Evolutionary conservation across 2,329 filamentous ascomycete genomes (phyloP).

Genomic region (Ceratocystis huliohia): DNA sequence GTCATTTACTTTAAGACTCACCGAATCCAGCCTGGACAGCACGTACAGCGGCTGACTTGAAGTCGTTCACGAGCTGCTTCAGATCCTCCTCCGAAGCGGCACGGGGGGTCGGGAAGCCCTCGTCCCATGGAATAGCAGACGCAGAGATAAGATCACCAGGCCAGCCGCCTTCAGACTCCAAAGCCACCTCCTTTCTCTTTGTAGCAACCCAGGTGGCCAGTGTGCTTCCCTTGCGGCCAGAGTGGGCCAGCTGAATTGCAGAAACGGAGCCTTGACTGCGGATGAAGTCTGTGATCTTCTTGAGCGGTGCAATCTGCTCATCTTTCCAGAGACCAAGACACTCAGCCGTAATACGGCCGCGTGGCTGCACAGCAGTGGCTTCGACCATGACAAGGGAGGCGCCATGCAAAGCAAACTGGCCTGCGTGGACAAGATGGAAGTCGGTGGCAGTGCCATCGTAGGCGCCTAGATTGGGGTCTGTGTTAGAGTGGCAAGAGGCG

Average conservation of each 20-base stretch:
- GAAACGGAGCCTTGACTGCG: slow-evolving; percentile 67
- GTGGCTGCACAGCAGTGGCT: slow-evolving; percentile 59
- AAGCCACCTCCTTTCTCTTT: slow-evolving; percentile 41
- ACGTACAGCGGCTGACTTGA: slow-evolving; percentile 43
- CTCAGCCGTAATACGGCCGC: slow-evolving; percentile 73
- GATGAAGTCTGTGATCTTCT: slow-evolving; percentile 60
- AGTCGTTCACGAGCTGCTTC: slow-evolving; percentile 48
- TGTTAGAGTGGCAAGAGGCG: background rate
- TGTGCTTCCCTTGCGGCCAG: slow-evolving; percentile 55
- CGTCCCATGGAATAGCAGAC: slow-evolving; percentile 45
- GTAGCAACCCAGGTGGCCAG: slow-evolving; percentile 49
- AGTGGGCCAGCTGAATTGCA: slow-evolving; percentile 71
- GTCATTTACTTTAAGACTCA: background rate
- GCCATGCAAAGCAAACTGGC: slow-evolving; percentile 64
- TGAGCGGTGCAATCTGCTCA: slow-evolving; percentile 60
- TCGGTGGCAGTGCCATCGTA: slow-evolving; percentile 56
- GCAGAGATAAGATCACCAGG: slow-evolving; percentile 42
- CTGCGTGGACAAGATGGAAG: slow-evolving; percentile 73
- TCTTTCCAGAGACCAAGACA: slow-evolving; percentile 76
- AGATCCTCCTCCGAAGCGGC: slow-evolving; percentile 60
- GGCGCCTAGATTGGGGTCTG: slow-evolving; percentile 32
- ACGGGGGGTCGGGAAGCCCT: slow-evolving; percentile 48
- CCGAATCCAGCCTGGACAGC: slow-evolving; percentile 54
- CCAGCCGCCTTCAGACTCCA: slow-evolving; percentile 42
- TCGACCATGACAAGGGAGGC: slow-evolving; percentile 64